These are phyloP conservation scores for Chlorella sp. DNA, from an alignment of 139 green algal genomes.

Conservation along the genomic window DNA sequence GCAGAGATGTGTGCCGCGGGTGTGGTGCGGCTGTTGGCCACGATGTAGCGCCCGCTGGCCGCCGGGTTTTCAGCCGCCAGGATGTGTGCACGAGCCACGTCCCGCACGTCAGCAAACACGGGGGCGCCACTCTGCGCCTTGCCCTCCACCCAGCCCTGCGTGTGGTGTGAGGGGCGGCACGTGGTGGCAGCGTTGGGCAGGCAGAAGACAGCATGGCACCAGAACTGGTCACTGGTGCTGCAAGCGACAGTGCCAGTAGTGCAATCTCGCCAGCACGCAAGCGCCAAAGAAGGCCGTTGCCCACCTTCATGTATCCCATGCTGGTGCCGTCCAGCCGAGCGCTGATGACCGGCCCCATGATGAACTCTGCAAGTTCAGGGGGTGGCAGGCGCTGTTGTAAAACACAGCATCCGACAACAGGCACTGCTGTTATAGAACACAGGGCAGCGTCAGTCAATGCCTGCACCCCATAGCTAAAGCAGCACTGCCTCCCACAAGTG, in stretches of 20 bases:
- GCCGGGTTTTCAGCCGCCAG: constrained; percentile 42
- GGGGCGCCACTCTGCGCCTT: constrained; percentile 12
- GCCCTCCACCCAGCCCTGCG: constrained; percentile 50
- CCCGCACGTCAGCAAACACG: constrained; percentile 57
- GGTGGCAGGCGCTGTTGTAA: not conserved
- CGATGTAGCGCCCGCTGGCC: constrained; percentile 58
- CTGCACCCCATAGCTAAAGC: too few relatives aligned
- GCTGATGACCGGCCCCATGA: constrained; percentile 68
- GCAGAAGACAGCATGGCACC: too few relatives aligned
- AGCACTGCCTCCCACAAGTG: too few relatives aligned
- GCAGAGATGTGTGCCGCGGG: constrained; percentile 15
- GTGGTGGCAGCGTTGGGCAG: too few relatives aligned
- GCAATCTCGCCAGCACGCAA: too few relatives aligned
- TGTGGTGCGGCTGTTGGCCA: constrained; percentile 26
- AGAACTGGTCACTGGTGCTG: too few relatives aligned
- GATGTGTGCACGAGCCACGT: constrained; percentile 59
- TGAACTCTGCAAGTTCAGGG: constrained; percentile 50
- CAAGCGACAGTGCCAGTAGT: too few relatives aligned
- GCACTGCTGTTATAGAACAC: too few relatives aligned
- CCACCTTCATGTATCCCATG: constrained; percentile 54
- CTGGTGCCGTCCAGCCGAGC: constrained; percentile 26
- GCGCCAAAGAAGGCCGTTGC: too few relatives aligned
- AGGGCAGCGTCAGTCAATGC: too few relatives aligned
- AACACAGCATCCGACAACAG: too few relatives aligned
- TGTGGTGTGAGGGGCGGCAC: too few relatives aligned